Conservation (phyloP, 148 eudicot species). For the Vaccinium macrocarpon region DNA sequence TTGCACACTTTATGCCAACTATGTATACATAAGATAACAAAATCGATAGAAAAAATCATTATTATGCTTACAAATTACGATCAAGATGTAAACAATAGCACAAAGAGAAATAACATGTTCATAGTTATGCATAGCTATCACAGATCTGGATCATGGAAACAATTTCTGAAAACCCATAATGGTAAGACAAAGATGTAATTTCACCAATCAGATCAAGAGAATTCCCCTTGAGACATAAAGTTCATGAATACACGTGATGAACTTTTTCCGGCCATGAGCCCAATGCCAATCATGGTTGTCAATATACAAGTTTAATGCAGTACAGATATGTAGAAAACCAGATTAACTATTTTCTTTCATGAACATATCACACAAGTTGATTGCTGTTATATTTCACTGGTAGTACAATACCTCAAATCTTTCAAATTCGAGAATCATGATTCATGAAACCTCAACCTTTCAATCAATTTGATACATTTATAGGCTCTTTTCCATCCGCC, state of each 20-base stretch:
- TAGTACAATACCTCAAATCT: neutral
- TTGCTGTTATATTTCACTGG: neutral
- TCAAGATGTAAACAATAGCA: neutral
- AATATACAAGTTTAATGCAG: constrained; percentile 42
- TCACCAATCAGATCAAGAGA: constrained; percentile 56
- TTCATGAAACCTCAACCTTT: neutral
- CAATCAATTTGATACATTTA: neutral
- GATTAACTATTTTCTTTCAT: constrained; percentile 23
- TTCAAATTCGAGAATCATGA: neutral
- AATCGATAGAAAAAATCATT: neutral
- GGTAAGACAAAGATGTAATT: constrained; percentile 30
- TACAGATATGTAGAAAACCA: constrained; percentile 41
- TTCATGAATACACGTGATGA: constrained; percentile 30
- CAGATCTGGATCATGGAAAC: neutral
- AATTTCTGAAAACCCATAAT: constrained; percentile 35
- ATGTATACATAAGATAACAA: neutral
- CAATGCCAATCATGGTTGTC: constrained; percentile 31
- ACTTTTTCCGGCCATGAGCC: constrained; percentile 32
- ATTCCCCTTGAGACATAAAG: constrained; percentile 50
- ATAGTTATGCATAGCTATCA: neutral
- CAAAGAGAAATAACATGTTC: neutral
- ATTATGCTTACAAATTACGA: neutral
- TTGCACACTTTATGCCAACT: too few species aligned
- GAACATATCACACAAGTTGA: neutral
- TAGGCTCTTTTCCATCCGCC: neutral